Evolutionary conservation across 106 monocot genomes (phyloP), one percentile per base, ranked within the genome.

Genomic region (Platanthera zijinensis): DNA sequence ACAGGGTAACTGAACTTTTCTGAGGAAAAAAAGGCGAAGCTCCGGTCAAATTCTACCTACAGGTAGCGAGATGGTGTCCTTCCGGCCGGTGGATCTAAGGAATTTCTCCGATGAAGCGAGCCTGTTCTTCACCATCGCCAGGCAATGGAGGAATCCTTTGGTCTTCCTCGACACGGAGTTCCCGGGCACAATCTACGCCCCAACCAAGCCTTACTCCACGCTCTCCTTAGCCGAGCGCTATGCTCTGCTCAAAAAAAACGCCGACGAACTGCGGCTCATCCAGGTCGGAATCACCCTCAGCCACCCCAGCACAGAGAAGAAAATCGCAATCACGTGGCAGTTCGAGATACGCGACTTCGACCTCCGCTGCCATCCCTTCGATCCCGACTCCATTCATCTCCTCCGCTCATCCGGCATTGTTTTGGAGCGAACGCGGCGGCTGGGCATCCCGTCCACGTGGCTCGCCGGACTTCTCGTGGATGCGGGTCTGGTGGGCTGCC

Each of bases 341-440:
- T 72, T 72, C 72, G 22, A 72, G 10, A 18, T 72, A 1, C 12
- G 72, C 18, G 72, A 72, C 10, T 72, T 72, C 21, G 72, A 72
- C 50, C 5, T 72, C 18, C 6, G 3, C 50, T 1, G 5, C 0
- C 15, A 72, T 21, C 72, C 18, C 5, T 21, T 17, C 50, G 72
- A 7, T 8, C 48, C 15, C 0, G 50, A 48, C 1, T 72, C 72
- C 72, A 50, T 72, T 50, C 10, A 15, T 17, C 17, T 72, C 3
- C 72, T 72, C 9, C 21, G 19, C 2, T 48, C 48, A 17, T 6
- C 50, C 2, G 72, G 72, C 72, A 15, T 72, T 8, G 13, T 19
- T 50, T 17, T 72, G 5, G 9, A 19, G 2, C n/a, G 12, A 18
- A 72, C 47, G 0, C 18, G 72, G 0, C 48, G 18, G 3, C 5